Conservation (phyloP, 176 grass and related monocot species). For the Luzula sylvatica region DNA sequence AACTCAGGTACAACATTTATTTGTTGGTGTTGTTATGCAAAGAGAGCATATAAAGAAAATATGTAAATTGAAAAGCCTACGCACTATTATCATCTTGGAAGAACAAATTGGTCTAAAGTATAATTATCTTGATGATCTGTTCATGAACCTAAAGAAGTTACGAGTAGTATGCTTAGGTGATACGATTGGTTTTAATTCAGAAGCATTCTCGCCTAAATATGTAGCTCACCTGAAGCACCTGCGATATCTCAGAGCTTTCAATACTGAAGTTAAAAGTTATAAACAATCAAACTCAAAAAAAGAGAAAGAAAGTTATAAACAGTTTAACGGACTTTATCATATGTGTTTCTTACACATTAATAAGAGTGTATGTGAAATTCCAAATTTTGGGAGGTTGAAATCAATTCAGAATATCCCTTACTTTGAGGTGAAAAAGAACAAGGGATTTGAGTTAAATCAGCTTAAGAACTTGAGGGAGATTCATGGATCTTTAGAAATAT, state of each 20-base stretch:
- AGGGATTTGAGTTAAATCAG: not conserved
- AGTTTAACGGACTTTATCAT: constrained; percentile 20
- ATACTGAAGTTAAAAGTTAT: too few species aligned
- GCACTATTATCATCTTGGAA: constrained; percentile 2
- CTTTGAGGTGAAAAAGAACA: not conserved
- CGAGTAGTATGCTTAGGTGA: not conserved
- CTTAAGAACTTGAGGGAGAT: not conserved
- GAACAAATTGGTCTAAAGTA: too few species aligned
- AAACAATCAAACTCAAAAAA: too few species aligned
- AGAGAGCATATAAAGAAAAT: not conserved
- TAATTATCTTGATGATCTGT: not conserved
- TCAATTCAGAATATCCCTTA: too few species aligned
- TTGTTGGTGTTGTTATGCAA: not conserved
- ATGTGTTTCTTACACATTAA: constrained; percentile 10
- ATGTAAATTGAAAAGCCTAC: constrained; percentile 2
- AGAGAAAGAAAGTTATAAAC: too few species aligned
- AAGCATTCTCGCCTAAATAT: not conserved
- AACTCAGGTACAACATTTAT: constrained; percentile 1
- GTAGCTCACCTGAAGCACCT: constrained; percentile 19
- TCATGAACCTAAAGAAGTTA: not conserved
- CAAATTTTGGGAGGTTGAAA: not conserved
- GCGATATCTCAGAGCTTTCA: not conserved
- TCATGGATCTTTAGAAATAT: not conserved
- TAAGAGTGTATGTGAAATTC: too few species aligned
- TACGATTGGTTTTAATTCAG: not conserved